phyloP scores from a whole-genome alignment of 2,329 filamentous ascomycete species.

The Neonectria punicea region DNA sequence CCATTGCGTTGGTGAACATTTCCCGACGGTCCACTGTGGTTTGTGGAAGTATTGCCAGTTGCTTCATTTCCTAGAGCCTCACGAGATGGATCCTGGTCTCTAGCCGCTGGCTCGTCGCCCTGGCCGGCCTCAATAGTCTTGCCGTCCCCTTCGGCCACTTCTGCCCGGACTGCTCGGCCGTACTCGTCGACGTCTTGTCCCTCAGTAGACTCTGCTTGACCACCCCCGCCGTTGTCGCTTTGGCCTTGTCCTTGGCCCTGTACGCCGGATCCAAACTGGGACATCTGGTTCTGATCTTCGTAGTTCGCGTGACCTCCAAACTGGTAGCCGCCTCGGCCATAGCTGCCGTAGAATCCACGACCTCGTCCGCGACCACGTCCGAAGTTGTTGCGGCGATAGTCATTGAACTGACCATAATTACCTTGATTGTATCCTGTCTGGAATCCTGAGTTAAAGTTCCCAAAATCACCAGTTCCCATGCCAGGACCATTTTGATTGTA shows the following conservation, averaged over 20 bases:
- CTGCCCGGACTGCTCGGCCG: conserved; percentile 48
- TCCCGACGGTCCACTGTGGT: conserved; percentile 32
- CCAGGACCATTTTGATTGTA: conserved; percentile 86
- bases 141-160: conserved; percentile 25
- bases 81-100: conserved; percentile 38
- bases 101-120: conserved; percentile 27
- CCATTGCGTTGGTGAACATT: conserved; percentile 35
- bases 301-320: conserved; percentile 53
- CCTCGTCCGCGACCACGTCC: conserved; percentile 74
- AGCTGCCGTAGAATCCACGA: conserved; percentile 68
- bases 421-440: conserved; percentile 83
- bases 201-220: conserved; percentile 39
- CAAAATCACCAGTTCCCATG: conserved; percentile 84
- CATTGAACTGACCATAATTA: conserved; percentile 87
- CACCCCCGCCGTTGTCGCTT: conserved; percentile 24
- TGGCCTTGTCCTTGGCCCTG: conserved; percentile 38
- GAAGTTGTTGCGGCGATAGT: conserved; percentile 77
- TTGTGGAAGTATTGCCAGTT: conserved; percentile 35
- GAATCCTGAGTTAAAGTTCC: conserved; percentile 81
- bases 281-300: conserved; percentile 47
- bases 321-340: conserved; percentile 66
- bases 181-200: conserved; percentile 52
- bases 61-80: conserved; percentile 47
- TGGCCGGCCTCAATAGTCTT: conserved; percentile 26
- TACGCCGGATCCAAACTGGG: conserved; percentile 42